Conservation (phyloP, 139 green algal species). For the Chlamydomonas sphaeroides region DNA sequence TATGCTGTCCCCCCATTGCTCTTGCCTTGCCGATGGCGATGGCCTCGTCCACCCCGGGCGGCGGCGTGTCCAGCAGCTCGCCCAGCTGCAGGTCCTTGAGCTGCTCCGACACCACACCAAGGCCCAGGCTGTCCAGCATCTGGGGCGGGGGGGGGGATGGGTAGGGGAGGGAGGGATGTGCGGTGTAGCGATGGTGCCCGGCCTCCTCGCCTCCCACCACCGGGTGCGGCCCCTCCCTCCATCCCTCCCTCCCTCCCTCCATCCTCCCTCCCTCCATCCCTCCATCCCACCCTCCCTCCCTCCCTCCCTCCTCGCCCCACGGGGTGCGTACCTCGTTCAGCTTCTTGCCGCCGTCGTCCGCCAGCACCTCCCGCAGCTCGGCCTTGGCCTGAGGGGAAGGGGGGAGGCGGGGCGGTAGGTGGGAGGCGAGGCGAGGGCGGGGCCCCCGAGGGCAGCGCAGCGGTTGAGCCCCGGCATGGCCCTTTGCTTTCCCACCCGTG, state of each 20-base stretch:
- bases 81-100: slow-evolving; percentile 82
- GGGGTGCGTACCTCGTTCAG: slow-evolving; percentile 45
- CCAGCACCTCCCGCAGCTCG: slow-evolving; percentile 36
- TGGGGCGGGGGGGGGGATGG: not conserved
- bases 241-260: too few species aligned
- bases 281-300: too few species aligned
- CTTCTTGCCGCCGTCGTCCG: slow-evolving; percentile 62
- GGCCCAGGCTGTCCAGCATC: slow-evolving; percentile 81
- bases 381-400: slow-evolving; percentile 18
- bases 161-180: too few species aligned
- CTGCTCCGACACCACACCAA: slow-evolving; percentile 82
- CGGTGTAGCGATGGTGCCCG: too few species aligned
- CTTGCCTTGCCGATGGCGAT: slow-evolving; percentile 92
- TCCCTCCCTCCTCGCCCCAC: not conserved
- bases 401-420: not conserved
- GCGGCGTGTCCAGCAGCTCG: slow-evolving; percentile 97
- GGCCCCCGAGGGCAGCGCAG: too few species aligned
- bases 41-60: slow-evolving; percentile 94
- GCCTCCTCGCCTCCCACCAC: too few species aligned
- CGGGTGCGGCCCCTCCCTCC: too few species aligned
- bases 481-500: too few species aligned
- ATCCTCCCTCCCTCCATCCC: too few species aligned
- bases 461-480: too few species aligned
- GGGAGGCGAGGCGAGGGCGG: too few species aligned
- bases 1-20: too few species aligned